Percentiles rank a stretch among this genome's conserved stretches.
Evolutionary conservation across 2,329 filamentous ascomycete genomes (phyloP).

Genomic region (Colletotrichum gloeosporioides): DNA sequence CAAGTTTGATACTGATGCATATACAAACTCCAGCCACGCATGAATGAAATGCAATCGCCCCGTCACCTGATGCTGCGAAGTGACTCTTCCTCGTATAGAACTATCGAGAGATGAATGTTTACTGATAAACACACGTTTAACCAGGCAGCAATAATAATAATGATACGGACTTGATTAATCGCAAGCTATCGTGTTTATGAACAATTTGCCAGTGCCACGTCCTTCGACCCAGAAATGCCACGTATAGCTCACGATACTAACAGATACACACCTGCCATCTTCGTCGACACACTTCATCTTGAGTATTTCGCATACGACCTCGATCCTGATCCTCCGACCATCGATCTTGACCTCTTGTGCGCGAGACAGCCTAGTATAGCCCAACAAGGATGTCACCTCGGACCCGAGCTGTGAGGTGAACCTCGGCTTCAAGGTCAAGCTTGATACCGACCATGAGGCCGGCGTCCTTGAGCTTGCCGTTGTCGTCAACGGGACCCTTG

Average conservation of each 20-base stretch:
- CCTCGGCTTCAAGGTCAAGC: conserved; percentile 67
- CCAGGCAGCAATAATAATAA: too few species aligned
- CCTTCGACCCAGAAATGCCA: not conserved
- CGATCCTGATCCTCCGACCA: not conserved
- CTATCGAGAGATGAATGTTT: too few species aligned
- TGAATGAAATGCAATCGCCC: too few species aligned
- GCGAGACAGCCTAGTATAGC: conserved; percentile 48
- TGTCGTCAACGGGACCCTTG: conserved; percentile 61
- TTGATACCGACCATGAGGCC: conserved; percentile 67
- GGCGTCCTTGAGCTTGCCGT: conserved; percentile 62
- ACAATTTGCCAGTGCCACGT: not conserved
- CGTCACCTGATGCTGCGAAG: too few species aligned
- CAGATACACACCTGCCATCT: not conserved
- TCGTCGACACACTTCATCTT: not conserved
- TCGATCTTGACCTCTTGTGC: not conserved
- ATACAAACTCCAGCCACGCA: too few species aligned
- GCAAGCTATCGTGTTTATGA: not conserved
- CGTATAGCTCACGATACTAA: not conserved
- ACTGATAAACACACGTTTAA: too few species aligned
- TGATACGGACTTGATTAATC: not conserved
- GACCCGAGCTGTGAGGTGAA: conserved; percentile 64
- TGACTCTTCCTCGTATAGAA: too few species aligned
- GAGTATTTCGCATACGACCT: not conserved
- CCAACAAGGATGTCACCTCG: conserved; percentile 66
- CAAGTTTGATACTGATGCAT: too few species aligned